Base-by-base conservation (phyloP, 2,329 filamentous ascomycete genomes). In the Fusarium anguioides region DNA sequence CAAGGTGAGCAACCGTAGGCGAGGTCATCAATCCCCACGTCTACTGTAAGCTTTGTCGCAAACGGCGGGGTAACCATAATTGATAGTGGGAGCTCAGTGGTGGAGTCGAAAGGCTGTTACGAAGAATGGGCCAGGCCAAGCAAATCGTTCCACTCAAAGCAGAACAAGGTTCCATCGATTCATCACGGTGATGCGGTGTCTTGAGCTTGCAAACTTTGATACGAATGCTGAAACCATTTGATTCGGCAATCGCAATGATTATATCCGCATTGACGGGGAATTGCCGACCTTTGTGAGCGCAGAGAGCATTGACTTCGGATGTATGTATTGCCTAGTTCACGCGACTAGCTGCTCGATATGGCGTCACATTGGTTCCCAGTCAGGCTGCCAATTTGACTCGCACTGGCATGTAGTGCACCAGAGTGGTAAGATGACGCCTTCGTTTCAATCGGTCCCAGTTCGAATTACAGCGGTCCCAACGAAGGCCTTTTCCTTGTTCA, bases 21-120 rank as follows among this genome's bases (percentile, higher is more conserved):
- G 33, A 60, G 61, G 66, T 46, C 60, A 72, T 72, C 59, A 53
- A 70, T 72, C 61, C 68, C 70, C 70, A 73, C 53, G 69, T 56
- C 68, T 50, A 50, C 24, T 21, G 58, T 55, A 69, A 64, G 68
- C 58, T 70, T 65, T 65, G 64, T 68, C 42, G 70, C 64, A 68
- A 63, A 63, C 69, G 66, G 72, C 72, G 73, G 72, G 73, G 70
- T 72, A 75, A 63, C 50, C 41, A 46, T 61, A 50, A 68, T 56
- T 39, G 20, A 45, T 64, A 47, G 66, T 44, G 59, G 56, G 42
- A 69, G 62, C 51, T 47, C 59, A 57, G 61, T 42, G 62, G 71
- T 73, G 70, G 70, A 59, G 70, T 72, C 61, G 18, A 42, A 64
- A 68, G 50, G 52, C 53, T 64, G 54, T 59, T 52, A 54, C 47